Conservation (phyloP, 2,329 filamentous ascomycete species). For the Myriangium duriaei region DNA sequence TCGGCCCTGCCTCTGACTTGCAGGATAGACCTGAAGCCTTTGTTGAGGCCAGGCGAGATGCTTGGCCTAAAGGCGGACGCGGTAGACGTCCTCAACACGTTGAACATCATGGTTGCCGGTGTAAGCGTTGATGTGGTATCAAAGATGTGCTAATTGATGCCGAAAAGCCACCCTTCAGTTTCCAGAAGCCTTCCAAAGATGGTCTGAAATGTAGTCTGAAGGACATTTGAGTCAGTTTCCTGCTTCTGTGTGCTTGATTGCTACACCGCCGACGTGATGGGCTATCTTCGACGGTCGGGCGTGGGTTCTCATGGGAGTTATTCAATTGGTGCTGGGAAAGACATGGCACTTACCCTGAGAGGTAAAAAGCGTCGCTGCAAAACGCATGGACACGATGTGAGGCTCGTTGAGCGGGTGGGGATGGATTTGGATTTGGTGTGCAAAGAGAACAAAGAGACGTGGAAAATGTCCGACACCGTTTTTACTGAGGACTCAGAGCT, state of each 20-base stretch:
- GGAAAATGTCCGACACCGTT: too few relatives aligned
- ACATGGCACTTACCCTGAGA: constrained; percentile 42
- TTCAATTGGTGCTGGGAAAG: too few relatives aligned
- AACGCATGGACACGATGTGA: constrained; percentile 29
- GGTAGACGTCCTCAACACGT: constrained; percentile 38
- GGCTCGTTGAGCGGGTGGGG: constrained; percentile 5
- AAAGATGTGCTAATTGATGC: too few relatives aligned
- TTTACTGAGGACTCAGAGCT: too few relatives aligned
- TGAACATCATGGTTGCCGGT: constrained; percentile 39
- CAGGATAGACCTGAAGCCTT: constrained; percentile 30
- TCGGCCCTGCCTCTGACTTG: constrained; percentile 47
- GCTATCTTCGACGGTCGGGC: too few relatives aligned
- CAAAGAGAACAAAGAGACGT: not conserved
- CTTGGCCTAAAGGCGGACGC: constrained; percentile 28
- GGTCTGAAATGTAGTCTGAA: constrained; percentile 55
- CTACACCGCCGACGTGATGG: too few relatives aligned
- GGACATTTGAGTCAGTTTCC: constrained; percentile 12
- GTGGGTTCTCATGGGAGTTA: too few relatives aligned
- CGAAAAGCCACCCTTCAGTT: constrained; percentile 40
- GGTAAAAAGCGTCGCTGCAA: constrained; percentile 39
- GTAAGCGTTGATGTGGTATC: constrained; percentile 14
- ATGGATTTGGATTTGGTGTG: not conserved
- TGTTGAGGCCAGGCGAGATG: constrained; percentile 28
- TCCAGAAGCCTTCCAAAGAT: constrained; percentile 56
- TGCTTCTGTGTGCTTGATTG: too few relatives aligned